phyloP scores from a whole-genome alignment of 192 early-diverging fungal species.

The Lobosporangium transversale region DNA sequence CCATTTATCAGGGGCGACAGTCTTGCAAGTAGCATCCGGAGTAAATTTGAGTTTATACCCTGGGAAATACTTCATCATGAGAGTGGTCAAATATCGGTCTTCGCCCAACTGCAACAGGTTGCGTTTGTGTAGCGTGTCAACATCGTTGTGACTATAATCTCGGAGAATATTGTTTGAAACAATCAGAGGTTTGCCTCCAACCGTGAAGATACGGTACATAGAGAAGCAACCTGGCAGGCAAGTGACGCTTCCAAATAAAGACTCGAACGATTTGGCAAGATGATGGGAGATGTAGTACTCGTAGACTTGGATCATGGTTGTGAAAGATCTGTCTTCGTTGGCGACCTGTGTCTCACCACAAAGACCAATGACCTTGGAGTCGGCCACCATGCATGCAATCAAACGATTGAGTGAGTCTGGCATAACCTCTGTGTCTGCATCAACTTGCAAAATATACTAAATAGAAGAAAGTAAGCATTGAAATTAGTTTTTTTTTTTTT shows the following conservation, averaged over 20 bases:
- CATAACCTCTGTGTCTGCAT: slow-evolving; percentile 93
- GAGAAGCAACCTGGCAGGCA: slow-evolving; percentile 97
- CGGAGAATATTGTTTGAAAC: slow-evolving; percentile 85
- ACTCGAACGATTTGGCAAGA: slow-evolving; percentile 94
- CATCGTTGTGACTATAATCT: slow-evolving; percentile 92
- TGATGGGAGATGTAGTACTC: slow-evolving; percentile 97
- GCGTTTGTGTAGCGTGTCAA: slow-evolving; percentile 96
- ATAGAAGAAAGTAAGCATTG: neutral
- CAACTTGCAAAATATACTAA: slow-evolving; percentile 96
- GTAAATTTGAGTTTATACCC: slow-evolving; percentile 92
- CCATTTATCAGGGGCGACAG: slow-evolving; percentile 94
- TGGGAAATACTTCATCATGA: slow-evolving; percentile 97
- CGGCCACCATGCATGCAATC: slow-evolving; percentile 87
- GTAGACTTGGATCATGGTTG: slow-evolving; percentile 95
- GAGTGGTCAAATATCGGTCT: slow-evolving; percentile 93
- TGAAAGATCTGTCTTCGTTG: slow-evolving; percentile 90
- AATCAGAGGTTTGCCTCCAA: slow-evolving; percentile 87
- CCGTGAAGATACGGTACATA: slow-evolving; percentile 93
- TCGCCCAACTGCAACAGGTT: slow-evolving; percentile 97
- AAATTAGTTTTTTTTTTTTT: neutral
- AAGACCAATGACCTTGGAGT: slow-evolving; percentile 89
- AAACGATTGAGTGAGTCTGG: slow-evolving; percentile 90
- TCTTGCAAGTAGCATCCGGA: slow-evolving; percentile 90
- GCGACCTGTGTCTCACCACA: slow-evolving; percentile 94
- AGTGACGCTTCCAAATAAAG: slow-evolving; percentile 92